phyloP scores from a whole-genome alignment of 345 rosid species.

The Heritiera littoralis region DNA sequence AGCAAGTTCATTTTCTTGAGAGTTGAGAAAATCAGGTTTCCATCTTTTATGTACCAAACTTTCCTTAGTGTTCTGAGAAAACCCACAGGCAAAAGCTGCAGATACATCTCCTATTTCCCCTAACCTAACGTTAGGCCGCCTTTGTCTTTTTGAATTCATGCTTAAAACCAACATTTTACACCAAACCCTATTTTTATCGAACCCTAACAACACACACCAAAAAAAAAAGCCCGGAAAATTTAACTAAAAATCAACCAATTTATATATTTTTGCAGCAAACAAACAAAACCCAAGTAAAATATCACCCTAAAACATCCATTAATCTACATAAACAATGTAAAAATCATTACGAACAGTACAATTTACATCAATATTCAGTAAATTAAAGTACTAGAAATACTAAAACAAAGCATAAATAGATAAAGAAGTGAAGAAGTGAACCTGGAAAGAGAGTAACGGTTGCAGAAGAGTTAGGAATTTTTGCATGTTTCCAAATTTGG shows the following conservation, averaged over 20 bases:
- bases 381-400: neutral
- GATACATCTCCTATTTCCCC: slow-evolving; percentile 60
- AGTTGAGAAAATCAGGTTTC: slow-evolving; percentile 31
- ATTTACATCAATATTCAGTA: neutral
- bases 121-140: slow-evolving; percentile 63
- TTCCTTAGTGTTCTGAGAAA: slow-evolving; percentile 32
- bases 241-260: slow-evolving; percentile 13
- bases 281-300: neutral
- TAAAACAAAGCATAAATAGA: neutral
- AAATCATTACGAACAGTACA: neutral
- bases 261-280: neutral
- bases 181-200: slow-evolving; percentile 15
- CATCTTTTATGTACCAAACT: slow-evolving; percentile 35
- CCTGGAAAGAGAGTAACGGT: slow-evolving; percentile 26
- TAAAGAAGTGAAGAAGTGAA: slow-evolving; percentile 14
- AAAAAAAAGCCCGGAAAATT: slow-evolving; percentile 17
- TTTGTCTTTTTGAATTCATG: slow-evolving; percentile 55
- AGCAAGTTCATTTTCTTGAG: slow-evolving; percentile 19
- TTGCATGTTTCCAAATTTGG: slow-evolving; percentile 17
- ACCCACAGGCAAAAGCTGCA: slow-evolving; percentile 58
- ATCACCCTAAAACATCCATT: neutral
- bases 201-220: slow-evolving; percentile 20
- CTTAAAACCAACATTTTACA: slow-evolving; percentile 46
- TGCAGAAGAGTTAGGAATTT: slow-evolving; percentile 24
- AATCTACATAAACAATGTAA: neutral